These are phyloP conservation scores for Bertia moriformis DNA, from an alignment of 2,329 filamentous ascomycete species.

Conservation along the genomic window DNA sequence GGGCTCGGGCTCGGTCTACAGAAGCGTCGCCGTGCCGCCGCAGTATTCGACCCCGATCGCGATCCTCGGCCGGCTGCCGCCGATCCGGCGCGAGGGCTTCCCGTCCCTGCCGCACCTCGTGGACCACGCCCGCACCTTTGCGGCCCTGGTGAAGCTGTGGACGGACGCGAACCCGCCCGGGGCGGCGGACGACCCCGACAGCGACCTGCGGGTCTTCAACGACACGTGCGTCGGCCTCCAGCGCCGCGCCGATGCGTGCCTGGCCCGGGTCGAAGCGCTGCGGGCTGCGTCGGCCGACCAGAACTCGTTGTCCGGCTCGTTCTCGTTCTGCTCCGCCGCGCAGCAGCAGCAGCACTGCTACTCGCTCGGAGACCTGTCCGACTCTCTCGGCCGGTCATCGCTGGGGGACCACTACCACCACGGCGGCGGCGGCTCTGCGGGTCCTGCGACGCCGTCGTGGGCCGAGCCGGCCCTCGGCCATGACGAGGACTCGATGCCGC, in stretches of 20 bases:
- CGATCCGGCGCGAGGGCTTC: slow-evolving; percentile 76
- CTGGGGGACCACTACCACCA: not conserved
- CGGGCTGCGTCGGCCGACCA: slow-evolving; percentile 21
- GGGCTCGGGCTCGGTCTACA: slow-evolving; percentile 29
- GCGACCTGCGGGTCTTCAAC: slow-evolving; percentile 38
- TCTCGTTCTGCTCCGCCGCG: slow-evolving; percentile 8
- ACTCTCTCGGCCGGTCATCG: slow-evolving; percentile 8
- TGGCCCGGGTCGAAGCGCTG: slow-evolving; percentile 29
- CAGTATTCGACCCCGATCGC: slow-evolving; percentile 87
- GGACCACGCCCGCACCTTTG: slow-evolving; percentile 74
- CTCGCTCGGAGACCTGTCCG: slow-evolving; percentile 22
- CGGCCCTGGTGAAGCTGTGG: slow-evolving; percentile 71
- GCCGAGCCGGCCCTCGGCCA: not conserved
- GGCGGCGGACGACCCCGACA: slow-evolving; percentile 11
- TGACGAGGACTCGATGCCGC: not conserved
- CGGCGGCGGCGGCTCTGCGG: no score
- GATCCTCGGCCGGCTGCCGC: slow-evolving; percentile 69
- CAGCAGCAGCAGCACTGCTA: no score
- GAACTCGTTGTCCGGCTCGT: slow-evolving; percentile 13
- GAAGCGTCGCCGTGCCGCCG: slow-evolving; percentile 53
- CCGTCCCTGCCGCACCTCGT: slow-evolving; percentile 86
- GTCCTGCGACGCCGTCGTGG: not conserved
- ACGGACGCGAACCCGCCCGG: slow-evolving; percentile 32
- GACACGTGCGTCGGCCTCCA: slow-evolving; percentile 33
- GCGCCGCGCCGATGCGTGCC: slow-evolving; percentile 32